A percentile compares a stretch with the other conserved stretches of the same genome.
Evolutionary conservation across 805 yeast genomes (phyloP).

Genomic region (Ogataea nakhonphanomensis): DNA sequence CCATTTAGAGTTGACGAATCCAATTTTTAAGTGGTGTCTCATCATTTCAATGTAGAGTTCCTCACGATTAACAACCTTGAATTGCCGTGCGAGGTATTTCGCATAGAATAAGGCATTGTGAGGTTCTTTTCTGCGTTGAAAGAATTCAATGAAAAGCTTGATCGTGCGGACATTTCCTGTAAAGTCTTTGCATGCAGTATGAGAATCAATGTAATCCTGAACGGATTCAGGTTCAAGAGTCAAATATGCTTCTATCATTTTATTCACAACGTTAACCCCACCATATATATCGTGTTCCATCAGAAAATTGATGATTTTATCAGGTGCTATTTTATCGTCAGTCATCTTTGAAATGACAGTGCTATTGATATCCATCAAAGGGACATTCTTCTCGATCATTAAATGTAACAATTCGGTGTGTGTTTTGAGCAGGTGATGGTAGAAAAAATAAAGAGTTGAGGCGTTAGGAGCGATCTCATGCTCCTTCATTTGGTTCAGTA

Average conservation of each 20-base stretch:
- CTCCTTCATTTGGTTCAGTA: conserved; percentile 8
- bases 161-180: conserved; percentile 10
- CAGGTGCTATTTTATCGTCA: conserved; percentile 4
- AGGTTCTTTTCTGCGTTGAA: conserved; percentile 1
- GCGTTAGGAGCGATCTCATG: conserved; percentile 5
- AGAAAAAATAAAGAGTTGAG: conserved; percentile 13
- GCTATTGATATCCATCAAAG: conserved; percentile 6
- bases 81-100: conserved; percentile 3
- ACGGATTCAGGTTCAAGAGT: conserved; percentile 1
- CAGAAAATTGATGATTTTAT: conserved; percentile 9
- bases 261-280: conserved; percentile 7
- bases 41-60: conserved; percentile 6
- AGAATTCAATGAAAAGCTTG: conserved; percentile 9
- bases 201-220: conserved; percentile 7
- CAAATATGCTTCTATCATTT: conserved; percentile 9
- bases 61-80: conserved; percentile 1
- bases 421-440: conserved; percentile 4
- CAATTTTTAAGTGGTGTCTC: not conserved
- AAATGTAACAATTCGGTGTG: conserved; percentile 7
- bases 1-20: not conserved
- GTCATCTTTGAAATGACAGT: conserved; percentile 10
- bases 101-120: conserved; percentile 11
- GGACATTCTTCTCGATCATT: conserved; percentile 3
- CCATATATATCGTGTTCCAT: conserved; percentile 3
- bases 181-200: not conserved